Conservation (phyloP, 805 yeast genomes). For the Candida boidinii region DNA sequence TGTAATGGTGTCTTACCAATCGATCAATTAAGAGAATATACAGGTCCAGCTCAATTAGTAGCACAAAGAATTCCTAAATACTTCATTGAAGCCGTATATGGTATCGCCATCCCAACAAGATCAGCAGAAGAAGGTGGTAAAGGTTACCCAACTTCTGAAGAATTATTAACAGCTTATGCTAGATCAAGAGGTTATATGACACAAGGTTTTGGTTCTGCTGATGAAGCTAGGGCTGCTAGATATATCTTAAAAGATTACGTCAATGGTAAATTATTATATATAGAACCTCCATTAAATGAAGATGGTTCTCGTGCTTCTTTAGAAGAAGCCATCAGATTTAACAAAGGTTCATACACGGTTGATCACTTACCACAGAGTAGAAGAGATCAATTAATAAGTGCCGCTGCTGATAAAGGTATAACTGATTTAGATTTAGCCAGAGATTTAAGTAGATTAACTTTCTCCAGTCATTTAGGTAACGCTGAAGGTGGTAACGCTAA, state of each 20-base stretch:
- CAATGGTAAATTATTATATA: constrained; percentile 76
- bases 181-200: constrained; percentile 96
- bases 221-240: constrained; percentile 90
- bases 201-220: constrained; percentile 95
- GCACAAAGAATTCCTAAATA: constrained; percentile 84
- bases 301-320: constrained; percentile 43
- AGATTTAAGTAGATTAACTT: constrained; percentile 66
- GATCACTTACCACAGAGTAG: constrained; percentile 63
- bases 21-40: constrained; percentile 88
- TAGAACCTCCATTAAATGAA: constrained; percentile 80
- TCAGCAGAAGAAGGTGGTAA: constrained; percentile 81
- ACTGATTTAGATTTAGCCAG: constrained; percentile 55
- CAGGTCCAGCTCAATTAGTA: constrained; percentile 82
- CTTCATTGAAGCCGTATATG: constrained; percentile 85
- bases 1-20: constrained; percentile 98
- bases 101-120: constrained; percentile 76
- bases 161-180: constrained; percentile 84
- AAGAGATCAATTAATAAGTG: constrained; percentile 58
- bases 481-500: constrained; percentile 36
- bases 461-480: constrained; percentile 66
- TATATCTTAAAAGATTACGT: constrained; percentile 91
- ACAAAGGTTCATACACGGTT: constrained; percentile 64
- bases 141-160: constrained; percentile 85
- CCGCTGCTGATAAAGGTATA: constrained; percentile 48
- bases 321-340: constrained; percentile 57